Conservation (phyloP, 495 filamentous ascomycete species). For the Podospora bellae-mahoneyi region DNA sequence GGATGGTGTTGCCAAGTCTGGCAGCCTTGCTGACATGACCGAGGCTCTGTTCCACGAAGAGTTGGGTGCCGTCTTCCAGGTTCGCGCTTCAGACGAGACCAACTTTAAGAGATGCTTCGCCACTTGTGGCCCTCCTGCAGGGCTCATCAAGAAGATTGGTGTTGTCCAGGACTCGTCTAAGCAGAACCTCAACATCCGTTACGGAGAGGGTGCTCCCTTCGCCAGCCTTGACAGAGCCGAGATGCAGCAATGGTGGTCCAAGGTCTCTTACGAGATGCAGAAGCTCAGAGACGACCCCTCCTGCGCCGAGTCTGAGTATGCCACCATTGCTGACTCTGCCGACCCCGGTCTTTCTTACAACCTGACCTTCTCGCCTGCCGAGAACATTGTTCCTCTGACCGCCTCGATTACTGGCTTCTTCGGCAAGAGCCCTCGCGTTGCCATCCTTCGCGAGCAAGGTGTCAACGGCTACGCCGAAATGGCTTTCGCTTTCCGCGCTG, state of each 20-base stretch:
- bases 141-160: slow-evolving; percentile 79
- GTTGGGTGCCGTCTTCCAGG: slow-evolving; percentile 95
- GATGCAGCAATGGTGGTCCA: slow-evolving; percentile 85
- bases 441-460: slow-evolving; percentile 92
- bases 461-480: slow-evolving; percentile 95
- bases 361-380: slow-evolving; percentile 75
- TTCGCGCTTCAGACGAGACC: slow-evolving; percentile 75
- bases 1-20: slow-evolving; percentile 60
- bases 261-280: slow-evolving; percentile 89
- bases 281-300: slow-evolving; percentile 81
- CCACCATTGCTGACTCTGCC: slow-evolving; percentile 66
- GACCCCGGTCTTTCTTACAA: slow-evolving; percentile 86
- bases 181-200: slow-evolving; percentile 73
- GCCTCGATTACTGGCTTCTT: slow-evolving; percentile 67
- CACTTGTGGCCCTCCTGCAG: slow-evolving; percentile 80
- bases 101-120: slow-evolving; percentile 89
- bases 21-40: slow-evolving; percentile 60
- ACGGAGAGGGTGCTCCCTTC: slow-evolving; percentile 56
- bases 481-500: slow-evolving; percentile 89
- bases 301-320: slow-evolving; percentile 84
- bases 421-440: slow-evolving; percentile 74
- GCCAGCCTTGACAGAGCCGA: slow-evolving; percentile 64
- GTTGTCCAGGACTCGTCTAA: slow-evolving; percentile 63
- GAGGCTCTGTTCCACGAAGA: slow-evolving; percentile 91
- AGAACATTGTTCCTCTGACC: slow-evolving; percentile 68